Base-by-base conservation (phyloP, 139 green algal species). In the Auxenochlorella pyrenoidosa region DNA sequence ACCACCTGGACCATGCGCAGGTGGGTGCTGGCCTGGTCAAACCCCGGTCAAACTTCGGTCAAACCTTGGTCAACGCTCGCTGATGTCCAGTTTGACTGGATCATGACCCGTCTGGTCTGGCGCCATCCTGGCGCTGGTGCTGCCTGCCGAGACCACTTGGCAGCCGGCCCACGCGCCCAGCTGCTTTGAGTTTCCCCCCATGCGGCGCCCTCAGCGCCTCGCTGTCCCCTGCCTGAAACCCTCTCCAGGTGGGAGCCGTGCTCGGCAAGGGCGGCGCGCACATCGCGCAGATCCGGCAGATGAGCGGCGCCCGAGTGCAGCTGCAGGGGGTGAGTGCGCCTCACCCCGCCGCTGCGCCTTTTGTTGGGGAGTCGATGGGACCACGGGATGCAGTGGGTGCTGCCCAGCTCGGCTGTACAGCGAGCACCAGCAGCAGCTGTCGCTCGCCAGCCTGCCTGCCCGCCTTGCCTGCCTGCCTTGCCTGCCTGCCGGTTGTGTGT, bases 241-340 rank as follows among this genome's bases (percentile, higher is more conserved):
- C 73, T 15, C 40, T 58, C 22, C 86, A 92, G 86, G 89, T 87
- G 30, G 89, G 89, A 0, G 89, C 89, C 26, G 75, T 92, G 21
- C 88, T 92, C 13, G 89, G 89, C 47, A 91, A 91, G 72, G 89
- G 87, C 65, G 89, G 89, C 40, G 30, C 68, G 13, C 82, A 92
- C 72, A 87, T 92, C 5, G 76, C 65, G 19, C 88, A 92, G 83
- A 86, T 91, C 12, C 73, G 89, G 2, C 16, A 32, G 24, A 70
- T 92, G 51, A 88, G 51, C n/a, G 89, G 89, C 13, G 87, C 89
- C 18, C 58, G 88, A 3, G 60, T 92, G 63, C 89, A 87, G 59
- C 72, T 92, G 58, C 68, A 88, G 41, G 63, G 54, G 59, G 80
- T 68, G 54, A 84, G 73, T 26, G 19, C 15, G 22, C 22, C 79